A percentile compares a stretch with the other conserved stretches of the same genome.
phyloP scores from a whole-genome alignment of 345 rosid species.

The Citrus inodora region DNA sequence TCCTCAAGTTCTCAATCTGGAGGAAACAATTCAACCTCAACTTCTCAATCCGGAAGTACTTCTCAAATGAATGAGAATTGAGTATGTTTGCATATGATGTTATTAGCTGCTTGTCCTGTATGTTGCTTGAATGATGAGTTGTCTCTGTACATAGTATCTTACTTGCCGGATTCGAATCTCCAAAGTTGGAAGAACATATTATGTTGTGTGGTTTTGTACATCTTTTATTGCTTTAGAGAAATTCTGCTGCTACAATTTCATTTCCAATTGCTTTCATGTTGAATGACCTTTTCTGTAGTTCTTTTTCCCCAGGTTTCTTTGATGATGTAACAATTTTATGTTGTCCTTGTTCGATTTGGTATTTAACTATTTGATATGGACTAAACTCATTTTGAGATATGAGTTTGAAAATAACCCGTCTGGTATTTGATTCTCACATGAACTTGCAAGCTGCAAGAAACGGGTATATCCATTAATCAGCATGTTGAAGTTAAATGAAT shows the following conservation, averaged over 20 bases:
- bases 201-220: conserved; percentile 11
- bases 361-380: background rate
- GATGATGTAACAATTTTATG: background rate
- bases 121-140: conserved; percentile 20
- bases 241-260: background rate
- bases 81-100: conserved; percentile 9
- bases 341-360: background rate
- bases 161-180: conserved; percentile 7
- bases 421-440: background rate
- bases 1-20: conserved; percentile 49
- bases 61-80: conserved; percentile 40
- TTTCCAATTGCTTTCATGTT: background rate
- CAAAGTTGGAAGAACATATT: conserved; percentile 9
- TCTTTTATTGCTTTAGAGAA: background rate
- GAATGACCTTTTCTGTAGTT: background rate
- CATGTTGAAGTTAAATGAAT: background rate
- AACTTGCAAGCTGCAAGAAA: background rate
- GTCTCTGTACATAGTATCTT: conserved; percentile 27
- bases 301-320: background rate
- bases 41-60: conserved; percentile 28
- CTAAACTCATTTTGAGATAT: background rate
- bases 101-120: conserved; percentile 3
- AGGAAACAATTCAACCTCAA: conserved; percentile 38
- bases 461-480: background rate
- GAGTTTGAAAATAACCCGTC: background rate